A percentile compares a stretch with the other conserved stretches of the same genome.
Conservation (phyloP, 495 filamentous ascomycete genomes). For the Bombardia bombarda region DNA sequence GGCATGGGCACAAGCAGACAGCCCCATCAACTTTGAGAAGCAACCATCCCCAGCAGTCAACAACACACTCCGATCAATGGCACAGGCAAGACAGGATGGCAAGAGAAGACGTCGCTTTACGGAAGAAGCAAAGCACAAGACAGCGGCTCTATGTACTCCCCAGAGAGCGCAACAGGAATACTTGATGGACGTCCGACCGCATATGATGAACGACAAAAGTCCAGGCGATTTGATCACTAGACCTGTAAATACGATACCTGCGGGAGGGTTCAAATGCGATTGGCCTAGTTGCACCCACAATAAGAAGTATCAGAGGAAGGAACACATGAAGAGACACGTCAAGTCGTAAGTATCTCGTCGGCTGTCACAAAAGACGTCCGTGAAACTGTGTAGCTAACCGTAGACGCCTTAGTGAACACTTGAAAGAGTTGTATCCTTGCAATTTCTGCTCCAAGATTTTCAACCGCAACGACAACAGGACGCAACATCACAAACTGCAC, state of each 20-base stretch:
- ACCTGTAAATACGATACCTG: conserved; percentile 15
- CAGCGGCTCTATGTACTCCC: conserved; percentile 23
- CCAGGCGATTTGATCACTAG: no score
- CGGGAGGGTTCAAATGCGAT: conserved; percentile 10
- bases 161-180: conserved; percentile 22
- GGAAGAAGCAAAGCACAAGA: conserved; percentile 23
- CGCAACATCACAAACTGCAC: conserved; percentile 34
- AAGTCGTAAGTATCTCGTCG: conserved; percentile 30
- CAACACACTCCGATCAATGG: conserved; percentile 1
- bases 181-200: no score
- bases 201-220: no score
- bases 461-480: conserved; percentile 27
- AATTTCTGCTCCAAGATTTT: conserved; percentile 9
- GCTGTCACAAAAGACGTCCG: background rate
- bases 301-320: conserved; percentile 49
- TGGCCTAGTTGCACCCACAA: conserved; percentile 21
- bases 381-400: no score
- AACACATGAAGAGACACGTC: conserved; percentile 55
- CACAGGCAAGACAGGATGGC: background rate
- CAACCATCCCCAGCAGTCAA: background rate
- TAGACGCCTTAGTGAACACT: no score
- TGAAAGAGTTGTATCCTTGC: background rate
- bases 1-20: conserved; percentile 15
- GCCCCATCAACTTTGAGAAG: conserved; percentile 16
- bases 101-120: conserved; percentile 13